Evolutionary conservation across 2,329 filamentous ascomycete species (phyloP).

Genomic region (Nemania abortiva): DNA sequence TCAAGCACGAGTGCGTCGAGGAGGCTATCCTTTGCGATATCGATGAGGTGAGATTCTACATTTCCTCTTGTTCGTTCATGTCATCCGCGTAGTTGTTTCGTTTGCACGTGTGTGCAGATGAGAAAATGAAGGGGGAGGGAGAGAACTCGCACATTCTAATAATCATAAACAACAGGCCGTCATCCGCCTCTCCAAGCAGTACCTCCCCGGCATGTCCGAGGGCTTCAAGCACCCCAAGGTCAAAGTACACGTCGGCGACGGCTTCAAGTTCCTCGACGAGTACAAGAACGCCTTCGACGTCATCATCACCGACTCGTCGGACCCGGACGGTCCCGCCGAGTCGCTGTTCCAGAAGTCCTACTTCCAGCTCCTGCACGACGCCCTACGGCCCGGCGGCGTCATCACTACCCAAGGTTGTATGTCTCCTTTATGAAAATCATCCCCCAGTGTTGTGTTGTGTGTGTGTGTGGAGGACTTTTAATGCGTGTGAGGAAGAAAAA

Average conservation of each 20-base stretch:
- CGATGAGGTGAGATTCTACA: slow-evolving; percentile 75
- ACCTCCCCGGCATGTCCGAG: slow-evolving; percentile 91
- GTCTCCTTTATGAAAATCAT: slow-evolving; percentile 74
- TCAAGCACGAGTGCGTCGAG: slow-evolving; percentile 98
- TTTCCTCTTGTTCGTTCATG: too few relatives aligned
- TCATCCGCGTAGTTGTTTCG: too few relatives aligned
- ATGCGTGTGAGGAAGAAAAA: slow-evolving; percentile 1
- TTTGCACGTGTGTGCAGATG: too few relatives aligned
- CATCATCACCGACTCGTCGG: slow-evolving; percentile 98
- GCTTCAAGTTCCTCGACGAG: slow-evolving; percentile 98
- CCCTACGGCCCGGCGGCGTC: slow-evolving; percentile 93
- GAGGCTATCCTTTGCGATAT: slow-evolving; percentile 98
- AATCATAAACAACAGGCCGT: slow-evolving; percentile 71
- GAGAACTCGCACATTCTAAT: not conserved
- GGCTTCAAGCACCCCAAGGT: slow-evolving; percentile 95
- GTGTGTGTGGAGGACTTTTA: not conserved
- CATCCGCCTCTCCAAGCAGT: slow-evolving; percentile 98
- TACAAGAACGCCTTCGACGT: slow-evolving; percentile 98
- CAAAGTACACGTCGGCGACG: slow-evolving; percentile 92
- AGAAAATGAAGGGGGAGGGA: not conserved
- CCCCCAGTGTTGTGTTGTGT: not conserved
- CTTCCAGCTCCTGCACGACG: slow-evolving; percentile 92
- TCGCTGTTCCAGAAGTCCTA: slow-evolving; percentile 98
- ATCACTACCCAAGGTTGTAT: slow-evolving; percentile 99
- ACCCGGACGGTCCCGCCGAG: slow-evolving; percentile 97